phyloP scores from a whole-genome alignment of 208 protist species.

The Tritrichomonas musculus region DNA sequence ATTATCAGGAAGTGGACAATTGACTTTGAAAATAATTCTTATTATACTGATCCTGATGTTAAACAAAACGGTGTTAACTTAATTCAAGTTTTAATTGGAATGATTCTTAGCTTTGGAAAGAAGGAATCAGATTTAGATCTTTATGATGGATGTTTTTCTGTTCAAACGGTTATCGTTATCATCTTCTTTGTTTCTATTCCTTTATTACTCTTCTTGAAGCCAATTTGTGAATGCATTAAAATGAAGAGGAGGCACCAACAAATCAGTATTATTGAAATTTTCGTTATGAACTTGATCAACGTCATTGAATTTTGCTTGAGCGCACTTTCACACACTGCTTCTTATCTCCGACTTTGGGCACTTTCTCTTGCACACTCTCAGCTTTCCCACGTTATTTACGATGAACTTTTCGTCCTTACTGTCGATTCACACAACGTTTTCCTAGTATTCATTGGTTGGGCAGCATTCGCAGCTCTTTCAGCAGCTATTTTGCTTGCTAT shows the following conservation, averaged over 20 bases:
- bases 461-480: slow-evolving; percentile 79
- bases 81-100: not conserved
- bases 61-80: not conserved
- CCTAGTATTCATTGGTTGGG: slow-evolving; percentile 74
- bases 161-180: slow-evolving; percentile 22
- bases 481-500: slow-evolving; percentile 92
- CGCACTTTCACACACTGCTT: slow-evolving; percentile 98
- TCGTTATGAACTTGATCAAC: slow-evolving; percentile 95
- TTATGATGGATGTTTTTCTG: not conserved
- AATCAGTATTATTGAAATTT: slow-evolving; percentile 74
- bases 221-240: slow-evolving; percentile 32
- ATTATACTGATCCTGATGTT: not conserved
- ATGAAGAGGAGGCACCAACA: not conserved
- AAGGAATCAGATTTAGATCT: not conserved
- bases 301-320: slow-evolving; percentile 98
- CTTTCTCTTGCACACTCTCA: slow-evolving; percentile 94
- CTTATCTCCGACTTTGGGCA: slow-evolving; percentile 99
- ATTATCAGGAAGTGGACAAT: slow-evolving; percentile 92
- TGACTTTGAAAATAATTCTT: slow-evolving; percentile 53
- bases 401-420: not conserved
- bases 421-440: slow-evolving; percentile 41
- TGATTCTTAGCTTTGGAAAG: not conserved
- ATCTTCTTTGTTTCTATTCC: slow-evolving; percentile 40
- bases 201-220: slow-evolving; percentile 36
- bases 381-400: slow-evolving; percentile 44